phyloP scores from a whole-genome alignment of 495 filamentous ascomycete genomes.

The Penicilliopsis zonata region DNA sequence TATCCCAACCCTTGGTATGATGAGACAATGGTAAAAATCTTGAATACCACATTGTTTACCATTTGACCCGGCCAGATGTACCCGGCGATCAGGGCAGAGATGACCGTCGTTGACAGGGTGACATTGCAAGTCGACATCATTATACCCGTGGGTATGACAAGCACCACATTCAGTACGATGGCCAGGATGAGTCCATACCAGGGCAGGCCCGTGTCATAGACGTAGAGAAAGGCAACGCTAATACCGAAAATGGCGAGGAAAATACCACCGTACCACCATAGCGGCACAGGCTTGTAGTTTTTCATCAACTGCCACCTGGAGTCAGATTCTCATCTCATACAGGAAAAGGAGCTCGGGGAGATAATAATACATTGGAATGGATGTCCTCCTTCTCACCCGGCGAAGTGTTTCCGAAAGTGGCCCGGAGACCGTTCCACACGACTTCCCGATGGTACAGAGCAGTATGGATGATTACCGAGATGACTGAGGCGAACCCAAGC shows the following conservation, averaged over 20 bases:
- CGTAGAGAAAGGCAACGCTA: constrained; percentile 35
- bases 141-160: constrained; percentile 10
- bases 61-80: constrained; percentile 48
- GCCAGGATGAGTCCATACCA: constrained; percentile 48
- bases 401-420: not conserved
- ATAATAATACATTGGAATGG: constrained; percentile 1
- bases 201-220: constrained; percentile 40
- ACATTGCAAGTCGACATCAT: constrained; percentile 42
- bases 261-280: constrained; percentile 5
- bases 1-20: constrained; percentile 18
- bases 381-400: constrained; percentile 22
- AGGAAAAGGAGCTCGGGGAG: too few relatives aligned
- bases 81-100: constrained; percentile 47
- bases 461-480: constrained; percentile 41
- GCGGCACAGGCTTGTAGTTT: constrained; percentile 5
- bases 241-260: constrained; percentile 30
- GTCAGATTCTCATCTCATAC: too few relatives aligned
- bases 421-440: constrained; percentile 16
- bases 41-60: constrained; percentile 49
- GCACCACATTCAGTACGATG: constrained; percentile 8
- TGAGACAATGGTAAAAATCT: constrained; percentile 50
- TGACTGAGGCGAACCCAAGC: constrained; percentile 45
- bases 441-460: constrained; percentile 23
- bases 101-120: constrained; percentile 41
- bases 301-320: constrained; percentile 1